Base-by-base conservation (phyloP, 345 rosid species). In the Rhizophora mangle region DNA sequence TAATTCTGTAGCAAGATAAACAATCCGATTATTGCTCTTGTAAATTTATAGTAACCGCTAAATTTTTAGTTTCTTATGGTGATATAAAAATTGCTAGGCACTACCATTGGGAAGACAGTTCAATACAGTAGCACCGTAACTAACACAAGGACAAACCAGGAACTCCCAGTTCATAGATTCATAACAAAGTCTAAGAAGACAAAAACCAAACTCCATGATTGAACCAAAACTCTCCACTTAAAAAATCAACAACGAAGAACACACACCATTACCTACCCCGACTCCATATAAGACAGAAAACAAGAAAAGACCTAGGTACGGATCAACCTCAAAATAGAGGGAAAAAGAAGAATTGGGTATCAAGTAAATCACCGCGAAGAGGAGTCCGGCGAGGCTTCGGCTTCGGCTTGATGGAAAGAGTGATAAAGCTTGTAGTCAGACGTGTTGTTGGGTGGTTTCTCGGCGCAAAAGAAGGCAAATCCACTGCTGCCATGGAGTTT, bases 341-440 rank as follows among this genome's bases (percentile, higher is more conserved):
- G 69, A 69, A 21, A 3, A 69, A 4, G 39, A 16, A 49, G 70
- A 55, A 49, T 72, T 27, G 24, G 74, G 62, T 10, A 9, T 63
- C 6, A 36, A 78, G 71, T 67, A 39, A 75, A 47, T 60, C 60
- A 91, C 96, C 97, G 82, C 77, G 82, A 58, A 87, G 75, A 22
- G 83, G 63, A 71, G 29, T 79, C 60, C 73, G 68, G 53, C 39
- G 65, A 68, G 82, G 82, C 63, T 64, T 82, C 1, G 53, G 83
- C 7, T 73, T 77, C 1, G 53, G 83, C 7, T 73, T 77, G 77
- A 81, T 37, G 59, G 90, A 75, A 43, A 78, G 60, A 4, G 88
- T 70, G 43, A 76, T 46, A 69, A 74, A 52, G 58, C 71, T 68
- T 68, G 82, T 71, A 67, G 63, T 3, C 68, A 73, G 37, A 64